Percentiles rank a stretch among this genome's conserved stretches.
phyloP scores from a whole-genome alignment of 1,284 basidiomycete genomes.

The Tylopilus sp. region DNA sequence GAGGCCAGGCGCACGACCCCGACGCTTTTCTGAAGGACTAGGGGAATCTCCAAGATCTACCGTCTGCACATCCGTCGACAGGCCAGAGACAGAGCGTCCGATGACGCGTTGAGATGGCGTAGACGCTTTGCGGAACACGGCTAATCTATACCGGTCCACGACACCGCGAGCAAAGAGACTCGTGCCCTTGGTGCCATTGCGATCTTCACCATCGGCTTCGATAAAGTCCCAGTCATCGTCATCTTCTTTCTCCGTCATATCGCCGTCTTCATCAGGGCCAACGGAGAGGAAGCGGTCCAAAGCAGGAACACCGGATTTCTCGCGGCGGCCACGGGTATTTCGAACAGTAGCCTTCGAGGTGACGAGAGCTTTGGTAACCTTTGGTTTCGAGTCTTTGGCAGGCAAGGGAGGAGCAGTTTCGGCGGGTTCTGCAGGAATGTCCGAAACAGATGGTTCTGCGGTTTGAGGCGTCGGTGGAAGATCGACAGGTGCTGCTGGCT shows the following conservation, averaged over 20 bases:
- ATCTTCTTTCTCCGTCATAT: conserved; percentile 56
- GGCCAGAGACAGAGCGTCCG: conserved; percentile 51
- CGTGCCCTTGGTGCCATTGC: conserved; percentile 69
- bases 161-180: conserved; percentile 81
- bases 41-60: conserved; percentile 39
- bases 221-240: conserved; percentile 87
- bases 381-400: conserved; percentile 30
- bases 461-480: conserved; percentile 14
- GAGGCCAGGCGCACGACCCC: conserved; percentile 61
- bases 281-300: conserved; percentile 66
- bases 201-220: conserved; percentile 73
- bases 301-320: conserved; percentile 75
- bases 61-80: conserved; percentile 46
- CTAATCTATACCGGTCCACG: conserved; percentile 74
- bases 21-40: conserved; percentile 53
- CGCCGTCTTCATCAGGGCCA: conserved; percentile 52
- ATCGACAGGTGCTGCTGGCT: conserved; percentile 22
- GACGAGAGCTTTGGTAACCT: conserved; percentile 31
- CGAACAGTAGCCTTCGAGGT: conserved; percentile 27
- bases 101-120: conserved; percentile 50
- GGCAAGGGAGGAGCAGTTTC: conserved; percentile 28
- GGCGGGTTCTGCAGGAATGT: conserved; percentile 5
- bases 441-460: conserved; percentile 10
- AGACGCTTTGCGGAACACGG: conserved; percentile 76
- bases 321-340: conserved; percentile 45